A percentile compares a stretch with the other conserved stretches of the same genome.
Evolutionary conservation across 257 asterid genomes (phyloP).

Genomic region (Forsythia suspensa): DNA sequence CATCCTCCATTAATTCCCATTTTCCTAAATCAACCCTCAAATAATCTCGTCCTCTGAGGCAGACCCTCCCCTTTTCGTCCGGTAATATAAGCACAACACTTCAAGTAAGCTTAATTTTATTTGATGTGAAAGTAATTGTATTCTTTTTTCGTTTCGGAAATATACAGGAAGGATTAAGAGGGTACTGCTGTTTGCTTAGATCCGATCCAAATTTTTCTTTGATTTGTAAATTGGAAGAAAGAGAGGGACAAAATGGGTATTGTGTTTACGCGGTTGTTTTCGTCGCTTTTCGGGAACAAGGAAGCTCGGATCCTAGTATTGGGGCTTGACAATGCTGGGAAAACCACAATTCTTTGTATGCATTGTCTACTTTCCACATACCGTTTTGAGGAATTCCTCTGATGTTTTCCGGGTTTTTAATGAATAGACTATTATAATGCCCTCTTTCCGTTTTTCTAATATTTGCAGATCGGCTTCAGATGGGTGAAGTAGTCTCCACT

Average conservation of each 20-base stretch:
- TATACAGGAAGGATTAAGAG: conserved; percentile 24
- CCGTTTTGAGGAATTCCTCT: neutral
- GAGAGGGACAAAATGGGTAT: conserved; percentile 63
- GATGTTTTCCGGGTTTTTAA: neutral
- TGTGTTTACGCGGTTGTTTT: conserved; percentile 73
- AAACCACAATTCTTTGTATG: conserved; percentile 91
- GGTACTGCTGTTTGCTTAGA: conserved; percentile 30
- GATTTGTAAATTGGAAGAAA: conserved; percentile 16
- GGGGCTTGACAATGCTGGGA: conserved; percentile 98
- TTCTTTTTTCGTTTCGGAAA: neutral
- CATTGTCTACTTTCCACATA: neutral
- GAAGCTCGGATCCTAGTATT: conserved; percentile 97
- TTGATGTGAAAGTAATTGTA: neutral
- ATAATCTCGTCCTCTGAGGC: conserved; percentile 10
- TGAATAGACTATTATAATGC: conserved; percentile 7
- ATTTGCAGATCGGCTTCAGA: conserved; percentile 88
- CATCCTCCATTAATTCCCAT: conserved; percentile 8
- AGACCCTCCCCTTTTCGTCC: conserved; percentile 23
- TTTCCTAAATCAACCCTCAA: conserved; percentile 13
- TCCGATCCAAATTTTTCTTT: conserved; percentile 35
- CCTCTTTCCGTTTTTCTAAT: neutral
- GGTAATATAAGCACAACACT: conserved; percentile 5
- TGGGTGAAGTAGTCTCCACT: conserved; percentile 98
- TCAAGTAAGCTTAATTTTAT: neutral
- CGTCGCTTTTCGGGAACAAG: conserved; percentile 85